Base-by-base conservation (phyloP, 306 rosid species). In the Amphicarpaea edgeworthii region DNA sequence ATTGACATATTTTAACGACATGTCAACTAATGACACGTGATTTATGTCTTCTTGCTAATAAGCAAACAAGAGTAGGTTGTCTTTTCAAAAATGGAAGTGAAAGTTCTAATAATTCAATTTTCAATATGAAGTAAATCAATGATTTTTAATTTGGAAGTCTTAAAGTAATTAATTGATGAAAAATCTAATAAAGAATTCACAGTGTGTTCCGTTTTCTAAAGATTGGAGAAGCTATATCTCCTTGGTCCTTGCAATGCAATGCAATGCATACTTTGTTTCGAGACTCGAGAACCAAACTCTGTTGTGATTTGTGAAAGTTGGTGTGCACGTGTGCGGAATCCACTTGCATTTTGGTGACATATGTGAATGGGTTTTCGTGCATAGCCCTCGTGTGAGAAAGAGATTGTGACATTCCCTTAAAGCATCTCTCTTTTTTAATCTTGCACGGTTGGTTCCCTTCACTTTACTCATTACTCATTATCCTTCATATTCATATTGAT, bases 401-500 rank as follows among this genome's bases (percentile, higher is more conserved):
- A 62, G 90, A 90, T 34, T 73, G 89, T 77, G 90, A 91, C 89
- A 46, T 54, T 57, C 74, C 79, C 50, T 30, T 15, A 63, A 73
- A 75, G 54, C 67, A 40, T 70, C 15, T 21, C 54, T 30, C 81
- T 68, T 76, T 78, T 81, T 68, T 69, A 73, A 86, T 78, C 85
- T 63, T 85, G 88, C 96, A 77, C 94, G 94, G 74, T 85, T 86
- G 96, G 80, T 50, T 85, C 88, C 23, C 72, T 21, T 86, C 76
- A 50, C 72, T 21, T 86, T 74, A 50, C 80, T 81, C 83, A 47
- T 76, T 38, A 45, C 15, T 57, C 75, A 66, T 70, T 34, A 34
- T 34, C 40, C 40, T 38, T 41, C 77, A 34, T 7, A 7, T n/a
- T 28, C 32, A 1, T n/a, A n/a, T n/a, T n/a, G n/a, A n/a, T n/a